These are phyloP conservation scores for Penicillium odoratum DNA, from an alignment of 495 filamentous ascomycete genomes.

Conservation along the genomic window DNA sequence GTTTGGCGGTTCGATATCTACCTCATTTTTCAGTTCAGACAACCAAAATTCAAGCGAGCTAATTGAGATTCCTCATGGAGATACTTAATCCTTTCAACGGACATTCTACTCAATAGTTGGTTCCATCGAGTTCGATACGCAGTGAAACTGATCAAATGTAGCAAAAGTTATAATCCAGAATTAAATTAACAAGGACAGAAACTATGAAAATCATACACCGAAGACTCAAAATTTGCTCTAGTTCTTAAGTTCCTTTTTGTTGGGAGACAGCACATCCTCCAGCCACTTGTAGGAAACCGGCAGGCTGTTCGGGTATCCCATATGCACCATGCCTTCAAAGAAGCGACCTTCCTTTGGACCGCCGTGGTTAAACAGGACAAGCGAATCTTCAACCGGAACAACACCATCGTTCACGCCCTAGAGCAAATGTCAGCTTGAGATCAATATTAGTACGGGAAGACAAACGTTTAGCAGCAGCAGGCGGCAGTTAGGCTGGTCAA, in stretches of 20 bases:
- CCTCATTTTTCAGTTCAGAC: background rate
- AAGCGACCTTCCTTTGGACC: constrained; percentile 72
- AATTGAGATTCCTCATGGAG: background rate
- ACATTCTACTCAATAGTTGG: background rate
- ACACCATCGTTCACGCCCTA: constrained; percentile 69
- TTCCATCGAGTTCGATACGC: background rate
- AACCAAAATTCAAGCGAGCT: constrained; percentile 10
- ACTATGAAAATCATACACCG: background rate
- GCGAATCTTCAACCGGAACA: constrained; percentile 77
- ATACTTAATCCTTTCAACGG: background rate
- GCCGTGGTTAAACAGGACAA: constrained; percentile 66
- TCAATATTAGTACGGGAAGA: constrained; percentile 2
- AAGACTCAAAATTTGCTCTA: constrained; percentile 9
- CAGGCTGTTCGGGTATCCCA: constrained; percentile 60
- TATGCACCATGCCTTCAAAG: constrained; percentile 60
- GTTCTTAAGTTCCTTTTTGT: constrained; percentile 25
- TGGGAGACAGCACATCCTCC: constrained; percentile 35
- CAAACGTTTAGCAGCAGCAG: constrained; percentile 69
- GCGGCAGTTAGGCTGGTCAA: constrained; percentile 61
- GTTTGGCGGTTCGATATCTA: constrained; percentile 21
- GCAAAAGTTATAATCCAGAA: background rate
- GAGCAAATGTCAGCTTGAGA: constrained; percentile 17
- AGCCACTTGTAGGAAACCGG: constrained; percentile 39
- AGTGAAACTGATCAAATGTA: background rate
- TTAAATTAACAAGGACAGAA: background rate